Evolutionary conservation across 2,329 filamentous ascomycete genomes (phyloP).

Genomic region (Nigrospora oryzae): DNA sequence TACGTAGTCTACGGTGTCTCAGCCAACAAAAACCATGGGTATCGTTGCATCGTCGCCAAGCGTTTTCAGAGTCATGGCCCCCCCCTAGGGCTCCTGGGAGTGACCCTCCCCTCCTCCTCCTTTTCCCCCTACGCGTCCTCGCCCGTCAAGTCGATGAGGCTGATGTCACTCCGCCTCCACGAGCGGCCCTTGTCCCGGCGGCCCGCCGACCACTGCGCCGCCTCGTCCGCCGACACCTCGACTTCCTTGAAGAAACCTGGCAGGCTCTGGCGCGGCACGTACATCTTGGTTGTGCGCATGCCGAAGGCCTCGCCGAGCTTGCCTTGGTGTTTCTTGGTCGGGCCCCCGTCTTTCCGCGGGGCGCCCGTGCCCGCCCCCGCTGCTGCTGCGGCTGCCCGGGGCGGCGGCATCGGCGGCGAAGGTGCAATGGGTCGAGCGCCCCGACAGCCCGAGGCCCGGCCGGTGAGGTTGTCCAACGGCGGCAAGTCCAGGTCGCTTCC

Average conservation of each 20-base stretch:
- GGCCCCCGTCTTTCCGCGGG: not conserved
- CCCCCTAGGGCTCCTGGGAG: no score
- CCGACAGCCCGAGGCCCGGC: not conserved
- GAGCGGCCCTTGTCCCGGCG: constrained; percentile 5
- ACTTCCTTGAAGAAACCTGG: constrained; percentile 30
- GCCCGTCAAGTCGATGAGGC: constrained; percentile 19
- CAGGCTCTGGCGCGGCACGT: constrained; percentile 25
- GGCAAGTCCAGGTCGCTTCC: constrained; percentile 12
- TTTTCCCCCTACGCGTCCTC: constrained; percentile 9
- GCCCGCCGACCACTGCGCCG: constrained; percentile 8
- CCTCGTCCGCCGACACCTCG: constrained; percentile 19
- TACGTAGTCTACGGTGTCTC: no score
- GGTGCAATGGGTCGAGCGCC: no score
- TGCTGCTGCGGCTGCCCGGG: not conserved
- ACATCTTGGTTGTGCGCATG: constrained; percentile 25
- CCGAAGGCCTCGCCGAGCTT: constrained; percentile 9
- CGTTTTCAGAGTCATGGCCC: no score
- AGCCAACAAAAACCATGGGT: no score
- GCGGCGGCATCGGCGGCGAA: not conserved
- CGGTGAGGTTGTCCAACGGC: constrained; percentile 11
- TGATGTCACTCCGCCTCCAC: constrained; percentile 20
- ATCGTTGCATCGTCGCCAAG: no score
- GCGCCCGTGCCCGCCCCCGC: not conserved
- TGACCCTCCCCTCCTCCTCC: no score
- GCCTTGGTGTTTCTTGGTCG: constrained; percentile 5